These are phyloP conservation scores for Cladophialophora carrionii DNA, from an alignment of 2,329 filamentous ascomycete genomes.

Conservation along the genomic window DNA sequence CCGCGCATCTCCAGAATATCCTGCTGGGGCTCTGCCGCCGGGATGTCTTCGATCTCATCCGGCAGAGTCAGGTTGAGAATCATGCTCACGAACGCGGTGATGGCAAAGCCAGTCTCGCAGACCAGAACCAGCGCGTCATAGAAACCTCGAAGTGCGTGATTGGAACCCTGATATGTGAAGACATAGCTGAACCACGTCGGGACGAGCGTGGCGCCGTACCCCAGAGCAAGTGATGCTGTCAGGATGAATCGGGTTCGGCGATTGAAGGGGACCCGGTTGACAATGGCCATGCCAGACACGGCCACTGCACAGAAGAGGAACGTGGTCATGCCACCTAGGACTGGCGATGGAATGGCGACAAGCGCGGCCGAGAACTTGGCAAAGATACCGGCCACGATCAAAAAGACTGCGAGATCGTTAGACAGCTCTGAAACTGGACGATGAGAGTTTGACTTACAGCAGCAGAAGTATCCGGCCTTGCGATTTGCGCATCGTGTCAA, in stretches of 20 bases:
- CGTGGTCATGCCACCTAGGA: slow-evolving; percentile 58
- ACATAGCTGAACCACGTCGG: slow-evolving; percentile 52
- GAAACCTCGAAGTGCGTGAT: slow-evolving; percentile 68
- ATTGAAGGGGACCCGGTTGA: slow-evolving; percentile 64
- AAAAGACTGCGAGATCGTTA: slow-evolving; percentile 53
- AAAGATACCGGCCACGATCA: slow-evolving; percentile 71
- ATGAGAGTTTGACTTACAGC: slow-evolving; percentile 39
- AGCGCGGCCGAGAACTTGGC: slow-evolving; percentile 71
- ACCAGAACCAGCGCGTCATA: slow-evolving; percentile 62
- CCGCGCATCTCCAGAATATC: slow-evolving; percentile 30
- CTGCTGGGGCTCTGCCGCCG: slow-evolving; percentile 33
- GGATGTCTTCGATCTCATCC: slow-evolving; percentile 73
- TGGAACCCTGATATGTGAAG: slow-evolving; percentile 55
- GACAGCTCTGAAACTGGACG: background rate
- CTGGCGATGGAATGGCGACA: slow-evolving; percentile 63
- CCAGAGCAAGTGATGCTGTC: slow-evolving; percentile 63
- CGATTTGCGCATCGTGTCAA: slow-evolving; percentile 70
- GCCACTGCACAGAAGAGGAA: slow-evolving; percentile 70
- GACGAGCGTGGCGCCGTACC: slow-evolving; percentile 58
- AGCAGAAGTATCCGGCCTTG: slow-evolving; percentile 68
- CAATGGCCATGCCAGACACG: slow-evolving; percentile 68
- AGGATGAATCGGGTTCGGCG: slow-evolving; percentile 69
- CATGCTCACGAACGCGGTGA: slow-evolving; percentile 73
- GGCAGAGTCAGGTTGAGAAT: slow-evolving; percentile 73
- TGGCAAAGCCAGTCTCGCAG: slow-evolving; percentile 64